Evolutionary conservation across 2,329 filamentous ascomycete genomes (phyloP).

Genomic region (Pseudonectria foliicola): DNA sequence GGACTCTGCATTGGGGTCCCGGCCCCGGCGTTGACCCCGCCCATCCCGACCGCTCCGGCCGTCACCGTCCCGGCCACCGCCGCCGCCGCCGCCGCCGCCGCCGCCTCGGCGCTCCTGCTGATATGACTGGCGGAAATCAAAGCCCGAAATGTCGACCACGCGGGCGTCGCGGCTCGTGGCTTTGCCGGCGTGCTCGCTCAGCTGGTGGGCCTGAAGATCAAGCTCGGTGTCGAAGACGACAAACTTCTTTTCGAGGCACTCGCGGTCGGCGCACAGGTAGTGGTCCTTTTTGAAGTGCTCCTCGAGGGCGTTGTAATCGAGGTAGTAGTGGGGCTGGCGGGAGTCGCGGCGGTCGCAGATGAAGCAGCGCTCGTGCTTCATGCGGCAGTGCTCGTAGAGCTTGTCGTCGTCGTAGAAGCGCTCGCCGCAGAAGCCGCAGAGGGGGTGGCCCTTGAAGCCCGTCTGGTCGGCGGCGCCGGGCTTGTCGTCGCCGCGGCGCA

Average conservation of each 20-base stretch:
- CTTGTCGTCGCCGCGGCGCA: conserved; percentile 83
- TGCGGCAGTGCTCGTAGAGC: conserved; percentile 85
- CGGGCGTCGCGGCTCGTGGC: conserved; percentile 77
- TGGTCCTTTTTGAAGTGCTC: conserved; percentile 84
- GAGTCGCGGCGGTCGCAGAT: conserved; percentile 72
- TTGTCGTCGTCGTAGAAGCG: conserved; percentile 96
- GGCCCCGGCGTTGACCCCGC: conserved; percentile 54
- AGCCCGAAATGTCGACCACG: conserved; percentile 77
- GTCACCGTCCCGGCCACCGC: conserved; percentile 32
- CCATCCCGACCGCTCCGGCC: conserved; percentile 45
- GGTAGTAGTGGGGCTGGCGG: conserved; percentile 79
- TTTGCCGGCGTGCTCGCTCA: conserved; percentile 81
- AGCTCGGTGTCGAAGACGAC: conserved; percentile 93
- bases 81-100: conserved; percentile 31
- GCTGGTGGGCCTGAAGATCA: conserved; percentile 88
- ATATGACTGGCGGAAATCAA: conserved; percentile 72
- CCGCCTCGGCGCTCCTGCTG: conserved; percentile 46
- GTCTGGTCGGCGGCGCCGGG: conserved; percentile 87
- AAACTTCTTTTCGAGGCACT: conserved; percentile 95
- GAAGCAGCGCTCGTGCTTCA: conserved; percentile 92
- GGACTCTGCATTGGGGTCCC: conserved; percentile 81
- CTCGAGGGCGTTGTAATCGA: conserved; percentile 81
- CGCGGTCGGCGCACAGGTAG: conserved; percentile 73
- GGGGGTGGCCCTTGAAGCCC: conserved; percentile 90
- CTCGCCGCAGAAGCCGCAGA: conserved; percentile 86